These are phyloP conservation scores for Neurospora sp. DNA, from an alignment of 2,329 filamentous ascomycete species.

Conservation along the genomic window DNA sequence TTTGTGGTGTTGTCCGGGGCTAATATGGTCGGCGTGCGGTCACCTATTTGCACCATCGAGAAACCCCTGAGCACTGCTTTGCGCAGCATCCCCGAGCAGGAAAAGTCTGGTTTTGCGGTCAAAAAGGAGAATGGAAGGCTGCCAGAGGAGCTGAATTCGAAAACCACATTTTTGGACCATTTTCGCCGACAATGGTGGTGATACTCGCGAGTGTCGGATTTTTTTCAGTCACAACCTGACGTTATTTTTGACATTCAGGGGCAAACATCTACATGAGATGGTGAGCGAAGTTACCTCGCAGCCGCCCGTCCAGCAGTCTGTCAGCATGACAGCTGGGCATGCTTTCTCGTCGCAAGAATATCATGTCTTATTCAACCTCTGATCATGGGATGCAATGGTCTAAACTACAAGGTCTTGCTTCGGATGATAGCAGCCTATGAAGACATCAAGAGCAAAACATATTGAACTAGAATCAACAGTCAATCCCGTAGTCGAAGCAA, in stretches of 20 bases:
- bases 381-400: neutral
- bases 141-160: neutral
- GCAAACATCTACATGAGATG: neutral
- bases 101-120: accelerated
- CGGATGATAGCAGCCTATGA: neutral
- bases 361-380: neutral
- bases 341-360: neutral
- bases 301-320: no score
- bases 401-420: neutral
- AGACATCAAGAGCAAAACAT: neutral
- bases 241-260: neutral
- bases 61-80: neutral
- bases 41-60: neutral
- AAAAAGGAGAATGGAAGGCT: neutral
- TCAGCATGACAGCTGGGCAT: neutral
- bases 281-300: no score
- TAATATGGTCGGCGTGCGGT: neutral
- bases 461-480: neutral
- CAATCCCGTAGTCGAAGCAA: neutral
- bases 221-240: neutral
- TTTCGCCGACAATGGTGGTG: neutral
- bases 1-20: neutral
- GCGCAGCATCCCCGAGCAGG: neutral
- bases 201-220: neutral
- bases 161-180: neutral